Conservation (phyloP, 805 yeast genomes). For the Ogataea ganodermae region DNA sequence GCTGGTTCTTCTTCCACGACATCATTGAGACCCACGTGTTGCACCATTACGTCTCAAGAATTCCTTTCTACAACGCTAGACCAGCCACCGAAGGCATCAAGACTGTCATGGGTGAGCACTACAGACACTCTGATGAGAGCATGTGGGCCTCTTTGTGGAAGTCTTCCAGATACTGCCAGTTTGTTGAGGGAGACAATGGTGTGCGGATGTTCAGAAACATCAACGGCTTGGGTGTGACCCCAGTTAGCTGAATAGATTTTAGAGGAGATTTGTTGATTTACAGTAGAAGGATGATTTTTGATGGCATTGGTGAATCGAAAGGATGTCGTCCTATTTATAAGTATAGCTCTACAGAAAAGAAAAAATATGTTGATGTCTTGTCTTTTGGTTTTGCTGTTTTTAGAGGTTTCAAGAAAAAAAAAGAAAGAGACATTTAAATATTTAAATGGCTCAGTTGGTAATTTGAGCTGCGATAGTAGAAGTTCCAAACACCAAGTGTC, state of each 20-base stretch:
- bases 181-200: slow-evolving; percentile 71
- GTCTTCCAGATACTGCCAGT: slow-evolving; percentile 65
- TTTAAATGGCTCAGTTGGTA: no score
- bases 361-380: no score
- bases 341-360: not conserved
- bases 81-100: slow-evolving; percentile 76
- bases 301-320: no score
- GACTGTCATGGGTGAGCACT: slow-evolving; percentile 84
- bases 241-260: slow-evolving; percentile 16
- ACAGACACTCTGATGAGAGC: slow-evolving; percentile 64
- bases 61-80: slow-evolving; percentile 87
- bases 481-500: no score
- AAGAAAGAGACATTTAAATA: not conserved
- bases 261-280: not conserved
- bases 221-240: slow-evolving; percentile 56
- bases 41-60: slow-evolving; percentile 81
- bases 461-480: no score
- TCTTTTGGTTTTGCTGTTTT: no score
- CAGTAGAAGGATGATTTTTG: not conserved
- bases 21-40: slow-evolving; percentile 88
- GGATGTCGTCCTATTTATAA: not conserved
- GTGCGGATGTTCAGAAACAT: slow-evolving; percentile 73
- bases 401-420: not conserved
- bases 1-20: slow-evolving; percentile 79
- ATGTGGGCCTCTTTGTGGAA: slow-evolving; percentile 72